A percentile compares a stretch with the other conserved stretches of the same genome.
Evolutionary conservation across 1,139 yeast species (phyloP).

Genomic region (Yamadazyma siamensis): DNA sequence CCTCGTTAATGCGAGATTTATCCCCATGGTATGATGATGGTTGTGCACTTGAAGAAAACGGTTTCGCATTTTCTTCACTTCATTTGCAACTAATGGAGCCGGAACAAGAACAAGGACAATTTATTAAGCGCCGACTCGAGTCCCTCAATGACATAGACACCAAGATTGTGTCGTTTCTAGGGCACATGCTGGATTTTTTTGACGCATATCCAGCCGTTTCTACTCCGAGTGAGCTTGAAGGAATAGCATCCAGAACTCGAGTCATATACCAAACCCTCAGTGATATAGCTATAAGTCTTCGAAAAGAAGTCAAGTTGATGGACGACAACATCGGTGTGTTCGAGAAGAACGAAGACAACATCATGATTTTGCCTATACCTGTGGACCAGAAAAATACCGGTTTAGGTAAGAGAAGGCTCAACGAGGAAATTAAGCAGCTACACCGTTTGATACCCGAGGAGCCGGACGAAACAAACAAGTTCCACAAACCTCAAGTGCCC

Average conservation of each 20-base stretch:
- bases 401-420: slow-evolving; percentile 49
- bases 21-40: too few species aligned
- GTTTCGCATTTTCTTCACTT: slow-evolving; percentile 1
- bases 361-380: slow-evolving; percentile 56
- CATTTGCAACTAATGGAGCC: neutral
- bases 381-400: slow-evolving; percentile 62
- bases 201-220: slow-evolving; percentile 28
- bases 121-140: slow-evolving; percentile 45
- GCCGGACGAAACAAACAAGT: slow-evolving; percentile 12
- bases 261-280: slow-evolving; percentile 32
- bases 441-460: slow-evolving; percentile 18
- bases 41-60: slow-evolving; percentile 1
- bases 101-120: slow-evolving; percentile 17
- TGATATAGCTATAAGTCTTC: slow-evolving; percentile 43
- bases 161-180: slow-evolving; percentile 43
- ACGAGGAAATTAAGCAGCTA: slow-evolving; percentile 31
- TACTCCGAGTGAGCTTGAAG: slow-evolving; percentile 16
- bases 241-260: slow-evolving; percentile 28
- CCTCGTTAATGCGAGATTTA: slow-evolving; percentile 63
- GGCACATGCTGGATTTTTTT: slow-evolving; percentile 36
- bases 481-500: slow-evolving; percentile 3
- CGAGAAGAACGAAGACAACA: slow-evolving; percentile 40
- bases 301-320: slow-evolving; percentile 55
- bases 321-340: slow-evolving; percentile 55
- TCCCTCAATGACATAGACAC: slow-evolving; percentile 43